phyloP scores from a whole-genome alignment of 2,329 filamentous ascomycete species.

The Dactylellina cionopaga region DNA sequence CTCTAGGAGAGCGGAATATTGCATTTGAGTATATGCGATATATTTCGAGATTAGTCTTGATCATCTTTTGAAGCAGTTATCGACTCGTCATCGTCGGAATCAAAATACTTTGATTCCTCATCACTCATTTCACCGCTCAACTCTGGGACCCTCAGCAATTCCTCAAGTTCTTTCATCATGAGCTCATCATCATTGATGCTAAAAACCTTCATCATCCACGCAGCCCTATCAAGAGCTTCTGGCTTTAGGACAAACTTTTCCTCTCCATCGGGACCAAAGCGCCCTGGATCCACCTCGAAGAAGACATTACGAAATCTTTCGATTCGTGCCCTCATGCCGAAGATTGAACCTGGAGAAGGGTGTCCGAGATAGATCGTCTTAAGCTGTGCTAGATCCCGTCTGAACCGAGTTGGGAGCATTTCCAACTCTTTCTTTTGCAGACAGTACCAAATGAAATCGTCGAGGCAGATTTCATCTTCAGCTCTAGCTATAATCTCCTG shows the following conservation, averaged over 20 bases:
- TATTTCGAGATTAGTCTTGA: too few species aligned
- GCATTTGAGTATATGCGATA: too few species aligned
- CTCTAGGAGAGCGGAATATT: too few species aligned
- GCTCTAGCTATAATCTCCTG: conserved; percentile 27
- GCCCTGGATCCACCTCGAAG: background rate
- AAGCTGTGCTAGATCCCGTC: background rate
- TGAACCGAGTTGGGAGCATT: background rate
- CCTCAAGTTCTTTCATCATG: background rate
- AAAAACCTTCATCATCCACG: conserved; percentile 7
- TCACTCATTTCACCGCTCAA: background rate
- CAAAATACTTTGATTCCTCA: background rate
- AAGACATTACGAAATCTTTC: conserved; percentile 21
- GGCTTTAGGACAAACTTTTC: background rate
- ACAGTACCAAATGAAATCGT: conserved; percentile 11
- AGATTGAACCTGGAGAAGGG: background rate
- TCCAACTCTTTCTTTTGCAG: background rate
- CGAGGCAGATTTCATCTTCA: background rate
- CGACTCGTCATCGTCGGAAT: background rate
- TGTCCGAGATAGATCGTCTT: conserved; percentile 8
- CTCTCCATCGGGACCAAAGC: background rate
- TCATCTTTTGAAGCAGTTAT: too few species aligned
- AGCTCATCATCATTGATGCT: background rate
- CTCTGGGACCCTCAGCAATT: background rate
- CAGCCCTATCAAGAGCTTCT: background rate
- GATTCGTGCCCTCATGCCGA: conserved; percentile 15